These are phyloP conservation scores for Colletotrichum karsti DNA, from an alignment of 2,329 filamentous ascomycete species.

Conservation along the genomic window DNA sequence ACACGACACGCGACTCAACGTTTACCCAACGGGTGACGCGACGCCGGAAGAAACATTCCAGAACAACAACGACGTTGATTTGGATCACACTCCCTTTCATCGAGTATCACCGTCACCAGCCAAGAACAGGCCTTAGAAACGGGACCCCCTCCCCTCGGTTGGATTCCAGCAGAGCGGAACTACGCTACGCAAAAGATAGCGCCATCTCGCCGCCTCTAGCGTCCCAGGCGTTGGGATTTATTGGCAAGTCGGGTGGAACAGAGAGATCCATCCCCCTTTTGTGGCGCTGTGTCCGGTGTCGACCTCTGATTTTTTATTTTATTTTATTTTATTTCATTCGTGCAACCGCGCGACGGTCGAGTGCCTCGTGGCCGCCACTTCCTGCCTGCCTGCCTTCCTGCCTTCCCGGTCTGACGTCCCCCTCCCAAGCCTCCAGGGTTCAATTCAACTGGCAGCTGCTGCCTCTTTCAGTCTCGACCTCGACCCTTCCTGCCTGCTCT, in stretches of 20 bases:
- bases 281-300: background rate
- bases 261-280: too few relatives aligned
- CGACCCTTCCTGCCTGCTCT: background rate
- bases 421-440: too few relatives aligned
- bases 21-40: background rate
- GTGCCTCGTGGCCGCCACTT: background rate
- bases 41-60: background rate
- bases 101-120: background rate
- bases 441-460: background rate
- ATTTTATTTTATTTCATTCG: background rate
- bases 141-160: background rate
- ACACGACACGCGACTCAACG: background rate
- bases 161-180: constrained; percentile 22
- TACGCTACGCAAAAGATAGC: too few relatives aligned
- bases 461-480: background rate
- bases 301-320: background rate
- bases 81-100: background rate
- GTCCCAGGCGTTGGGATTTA: background rate
- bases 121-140: background rate
- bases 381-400: background rate
- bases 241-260: too few relatives aligned
- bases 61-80: background rate
- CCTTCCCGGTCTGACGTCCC: background rate
- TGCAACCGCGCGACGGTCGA: background rate
- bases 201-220: background rate